These are phyloP conservation scores for Escallonia rubra DNA, from an alignment of 129 eudicot species.

Conservation along the genomic window DNA sequence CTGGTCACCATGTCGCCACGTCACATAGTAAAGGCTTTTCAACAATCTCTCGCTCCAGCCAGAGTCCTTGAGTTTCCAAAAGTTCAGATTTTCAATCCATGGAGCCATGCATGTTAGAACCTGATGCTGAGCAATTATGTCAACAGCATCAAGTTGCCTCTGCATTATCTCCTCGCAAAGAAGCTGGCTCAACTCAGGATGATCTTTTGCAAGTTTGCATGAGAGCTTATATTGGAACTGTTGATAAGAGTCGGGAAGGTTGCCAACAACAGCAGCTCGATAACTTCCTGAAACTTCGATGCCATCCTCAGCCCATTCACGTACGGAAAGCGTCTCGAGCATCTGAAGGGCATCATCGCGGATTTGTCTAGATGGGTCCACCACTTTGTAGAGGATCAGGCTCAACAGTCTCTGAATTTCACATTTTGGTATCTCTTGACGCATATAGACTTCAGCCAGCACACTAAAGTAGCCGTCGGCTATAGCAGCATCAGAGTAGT, in stretches of 20 bases:
- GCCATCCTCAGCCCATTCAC: slow-evolving; percentile 98
- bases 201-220: slow-evolving; percentile 98
- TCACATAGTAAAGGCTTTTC: slow-evolving; percentile 88
- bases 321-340: slow-evolving; percentile 95
- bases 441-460: slow-evolving; percentile 98
- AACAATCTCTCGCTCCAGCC: slow-evolving; percentile 94
- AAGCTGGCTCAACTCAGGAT: slow-evolving; percentile 97
- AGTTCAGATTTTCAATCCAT: slow-evolving; percentile 94
- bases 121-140: slow-evolving; percentile 97
- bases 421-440: slow-evolving; percentile 97
- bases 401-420: slow-evolving; percentile 91
- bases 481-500: slow-evolving; percentile 89
- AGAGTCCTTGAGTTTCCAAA: slow-evolving; percentile 93
- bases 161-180: slow-evolving; percentile 99
- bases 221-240: slow-evolving; percentile 97
- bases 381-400: slow-evolving; percentile 95
- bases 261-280: slow-evolving; percentile 97
- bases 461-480: slow-evolving; percentile 99
- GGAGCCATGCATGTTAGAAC: slow-evolving; percentile 99
- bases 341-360: slow-evolving; percentile 99
- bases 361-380: slow-evolving; percentile 94
- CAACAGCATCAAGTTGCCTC: slow-evolving; percentile 97
- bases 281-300: slow-evolving; percentile 81
- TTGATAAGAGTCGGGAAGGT: slow-evolving; percentile 98
- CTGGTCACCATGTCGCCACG: slow-evolving; percentile 99